phyloP scores from a whole-genome alignment of 257 asterid species.

The Solanum etuberosum region DNA sequence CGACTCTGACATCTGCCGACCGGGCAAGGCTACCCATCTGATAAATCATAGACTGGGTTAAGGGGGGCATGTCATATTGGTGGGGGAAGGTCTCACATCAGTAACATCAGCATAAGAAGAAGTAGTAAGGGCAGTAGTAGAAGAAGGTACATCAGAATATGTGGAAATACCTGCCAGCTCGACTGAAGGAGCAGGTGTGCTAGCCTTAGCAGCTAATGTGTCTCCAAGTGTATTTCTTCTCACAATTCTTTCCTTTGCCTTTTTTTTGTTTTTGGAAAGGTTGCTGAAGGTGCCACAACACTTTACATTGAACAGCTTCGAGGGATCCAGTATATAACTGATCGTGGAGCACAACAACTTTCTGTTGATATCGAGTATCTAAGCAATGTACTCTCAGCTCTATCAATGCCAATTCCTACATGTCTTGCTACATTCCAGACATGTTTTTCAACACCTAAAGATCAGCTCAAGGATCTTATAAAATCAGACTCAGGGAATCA shows the following conservation, averaged over 20 bases:
- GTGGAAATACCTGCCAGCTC: too few relatives aligned
- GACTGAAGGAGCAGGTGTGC: too few relatives aligned
- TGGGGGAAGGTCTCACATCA: too few relatives aligned
- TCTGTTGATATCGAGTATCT: slow-evolving; percentile 86
- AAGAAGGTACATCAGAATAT: too few relatives aligned
- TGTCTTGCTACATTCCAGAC: slow-evolving; percentile 78
- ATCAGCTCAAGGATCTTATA: slow-evolving; percentile 70
- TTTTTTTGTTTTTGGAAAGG: slow-evolving; percentile 24
- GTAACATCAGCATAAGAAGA: too few relatives aligned
- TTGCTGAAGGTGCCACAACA: slow-evolving; percentile 89
- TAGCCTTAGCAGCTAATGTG: too few relatives aligned
- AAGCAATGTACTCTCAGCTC: slow-evolving; percentile 89
- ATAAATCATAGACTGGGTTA: too few relatives aligned
- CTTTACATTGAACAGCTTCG: slow-evolving; percentile 84
- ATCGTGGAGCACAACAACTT: slow-evolving; percentile 92
- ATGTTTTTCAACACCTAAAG: slow-evolving; percentile 70
- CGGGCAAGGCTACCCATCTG: too few relatives aligned
- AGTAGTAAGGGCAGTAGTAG: too few relatives aligned
- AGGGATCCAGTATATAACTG: slow-evolving; percentile 79
- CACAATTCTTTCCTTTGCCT: not conserved
- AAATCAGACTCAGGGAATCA: slow-evolving; percentile 59
- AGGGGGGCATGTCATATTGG: too few relatives aligned
- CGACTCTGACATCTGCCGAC: too few relatives aligned
- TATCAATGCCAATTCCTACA: slow-evolving; percentile 77
- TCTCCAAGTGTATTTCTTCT: not conserved